Evolutionary conservation across 345 rosid genomes (phyloP).

Genomic region (Pistacia integerrima): DNA sequence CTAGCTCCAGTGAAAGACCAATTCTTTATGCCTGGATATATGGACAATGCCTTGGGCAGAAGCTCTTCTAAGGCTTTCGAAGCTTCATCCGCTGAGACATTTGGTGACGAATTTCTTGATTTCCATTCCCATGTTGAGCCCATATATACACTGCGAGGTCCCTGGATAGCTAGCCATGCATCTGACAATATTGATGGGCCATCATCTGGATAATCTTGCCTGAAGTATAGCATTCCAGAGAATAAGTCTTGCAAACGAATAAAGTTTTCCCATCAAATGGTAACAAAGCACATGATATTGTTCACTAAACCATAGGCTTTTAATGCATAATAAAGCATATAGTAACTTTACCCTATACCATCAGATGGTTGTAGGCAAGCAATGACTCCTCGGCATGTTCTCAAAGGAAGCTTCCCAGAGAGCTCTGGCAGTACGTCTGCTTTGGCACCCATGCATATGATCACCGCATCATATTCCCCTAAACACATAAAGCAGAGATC

Average conservation of each 20-base stretch:
- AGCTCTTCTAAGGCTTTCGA: constrained; percentile 70
- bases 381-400: constrained; percentile 89
- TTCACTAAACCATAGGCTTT: neutral
- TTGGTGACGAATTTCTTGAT: constrained; percentile 64
- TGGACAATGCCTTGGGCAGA: constrained; percentile 66
- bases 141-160: constrained; percentile 53
- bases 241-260: neutral
- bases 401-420: constrained; percentile 79
- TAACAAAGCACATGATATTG: neutral
- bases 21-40: constrained; percentile 63
- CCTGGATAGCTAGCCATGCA: constrained; percentile 86
- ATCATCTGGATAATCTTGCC: constrained; percentile 61
- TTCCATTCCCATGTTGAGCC: constrained; percentile 97
- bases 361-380: constrained; percentile 63
- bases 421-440: constrained; percentile 68
- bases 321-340: neutral
- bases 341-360: constrained; percentile 39
- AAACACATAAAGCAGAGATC: constrained; percentile 8
- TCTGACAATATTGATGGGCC: constrained; percentile 84
- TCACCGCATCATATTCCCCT: constrained; percentile 79
- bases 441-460: constrained; percentile 86
- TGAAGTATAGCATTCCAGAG: constrained; percentile 29
- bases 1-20: constrained; percentile 72
- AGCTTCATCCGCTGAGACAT: constrained; percentile 73
- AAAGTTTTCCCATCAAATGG: neutral